Conservation (phyloP, 495 filamentous ascomycete species). For the Trichoderma reesei region DNA sequence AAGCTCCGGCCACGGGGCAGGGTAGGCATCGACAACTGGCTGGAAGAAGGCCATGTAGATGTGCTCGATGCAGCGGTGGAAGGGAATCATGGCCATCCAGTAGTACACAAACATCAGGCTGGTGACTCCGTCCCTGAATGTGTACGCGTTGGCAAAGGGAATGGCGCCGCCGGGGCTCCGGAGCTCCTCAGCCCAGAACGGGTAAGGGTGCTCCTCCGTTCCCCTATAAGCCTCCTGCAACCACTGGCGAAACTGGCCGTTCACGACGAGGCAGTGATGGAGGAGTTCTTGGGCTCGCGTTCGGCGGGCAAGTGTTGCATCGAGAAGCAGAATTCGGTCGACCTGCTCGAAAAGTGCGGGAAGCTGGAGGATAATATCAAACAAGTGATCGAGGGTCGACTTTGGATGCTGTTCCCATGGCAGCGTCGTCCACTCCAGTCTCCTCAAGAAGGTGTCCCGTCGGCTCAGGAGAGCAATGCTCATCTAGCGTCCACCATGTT, state of each 20-base stretch:
- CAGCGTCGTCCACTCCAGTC: constrained; percentile 33
- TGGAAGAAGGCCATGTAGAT: constrained; percentile 29
- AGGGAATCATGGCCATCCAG: constrained; percentile 29
- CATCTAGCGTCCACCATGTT: constrained; percentile 23
- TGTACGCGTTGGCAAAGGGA: constrained; percentile 28
- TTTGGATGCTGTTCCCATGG: constrained; percentile 36
- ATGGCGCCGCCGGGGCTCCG: constrained; percentile 15
- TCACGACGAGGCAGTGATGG: constrained; percentile 28
- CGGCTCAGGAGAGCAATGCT: constrained; percentile 33
- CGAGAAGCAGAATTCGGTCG: constrained; percentile 23
- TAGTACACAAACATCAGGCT: constrained; percentile 30
- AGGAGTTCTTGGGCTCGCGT: constrained; percentile 33
- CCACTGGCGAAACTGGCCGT: constrained; percentile 32
- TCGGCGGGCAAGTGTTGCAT: constrained; percentile 22
- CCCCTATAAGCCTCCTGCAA: constrained; percentile 20
- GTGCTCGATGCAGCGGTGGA: constrained; percentile 29
- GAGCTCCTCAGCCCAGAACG: constrained; percentile 15
- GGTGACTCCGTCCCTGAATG: constrained; percentile 24
- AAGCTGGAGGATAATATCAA: constrained; percentile 31
- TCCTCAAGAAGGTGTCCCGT: constrained; percentile 31
- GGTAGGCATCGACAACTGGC: constrained; percentile 19
- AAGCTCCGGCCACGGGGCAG: constrained; percentile 12
- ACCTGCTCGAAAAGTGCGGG: constrained; percentile 28
- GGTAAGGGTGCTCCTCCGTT: constrained; percentile 4
- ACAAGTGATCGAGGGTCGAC: constrained; percentile 31